These are phyloP conservation scores for Capsicum pubescens DNA, from an alignment of 257 asterid genomes.

Conservation along the genomic window DNA sequence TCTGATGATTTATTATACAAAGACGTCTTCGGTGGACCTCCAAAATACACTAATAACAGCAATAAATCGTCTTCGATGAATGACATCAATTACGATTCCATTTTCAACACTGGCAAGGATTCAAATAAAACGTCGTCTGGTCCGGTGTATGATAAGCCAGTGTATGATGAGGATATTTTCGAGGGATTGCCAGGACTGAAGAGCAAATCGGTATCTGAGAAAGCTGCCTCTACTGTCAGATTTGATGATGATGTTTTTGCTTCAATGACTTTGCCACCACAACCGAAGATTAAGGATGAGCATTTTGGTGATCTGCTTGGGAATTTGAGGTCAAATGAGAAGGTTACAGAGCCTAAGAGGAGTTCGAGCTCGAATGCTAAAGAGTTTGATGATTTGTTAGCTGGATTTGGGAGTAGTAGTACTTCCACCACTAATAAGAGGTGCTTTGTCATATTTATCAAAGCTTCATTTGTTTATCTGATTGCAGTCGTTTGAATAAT, in stretches of 20 bases:
- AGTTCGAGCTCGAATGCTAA: slow-evolving; percentile 54
- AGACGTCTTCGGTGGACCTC: slow-evolving; percentile 80
- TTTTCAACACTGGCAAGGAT: slow-evolving; percentile 34
- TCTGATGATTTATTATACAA: slow-evolving; percentile 51
- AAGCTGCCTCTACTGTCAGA: slow-evolving; percentile 44
- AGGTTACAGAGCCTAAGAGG: slow-evolving; percentile 45
- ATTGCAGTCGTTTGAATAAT: slow-evolving; percentile 6
- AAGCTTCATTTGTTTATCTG: not conserved
- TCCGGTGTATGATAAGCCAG: slow-evolving; percentile 95
- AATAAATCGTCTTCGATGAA: slow-evolving; percentile 37
- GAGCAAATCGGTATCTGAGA: slow-evolving; percentile 52
- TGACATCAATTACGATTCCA: slow-evolving; percentile 72
- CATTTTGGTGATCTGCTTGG: slow-evolving; percentile 50
- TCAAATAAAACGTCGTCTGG: slow-evolving; percentile 50
- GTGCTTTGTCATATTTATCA: slow-evolving; percentile 40
- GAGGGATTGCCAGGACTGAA: slow-evolving; percentile 92
- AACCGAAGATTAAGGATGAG: slow-evolving; percentile 45
- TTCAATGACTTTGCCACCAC: slow-evolving; percentile 55
- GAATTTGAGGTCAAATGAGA: slow-evolving; percentile 59
- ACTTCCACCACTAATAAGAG: slow-evolving; percentile 59
- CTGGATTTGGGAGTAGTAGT: slow-evolving; percentile 70
- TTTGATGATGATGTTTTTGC: slow-evolving; percentile 74
- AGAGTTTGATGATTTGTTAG: slow-evolving; percentile 76
- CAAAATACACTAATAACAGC: slow-evolving; percentile 52
- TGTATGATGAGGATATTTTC: slow-evolving; percentile 92